phyloP scores from a whole-genome alignment of 176 grass and related monocot species.

The Eremochloa ophiuroides region DNA sequence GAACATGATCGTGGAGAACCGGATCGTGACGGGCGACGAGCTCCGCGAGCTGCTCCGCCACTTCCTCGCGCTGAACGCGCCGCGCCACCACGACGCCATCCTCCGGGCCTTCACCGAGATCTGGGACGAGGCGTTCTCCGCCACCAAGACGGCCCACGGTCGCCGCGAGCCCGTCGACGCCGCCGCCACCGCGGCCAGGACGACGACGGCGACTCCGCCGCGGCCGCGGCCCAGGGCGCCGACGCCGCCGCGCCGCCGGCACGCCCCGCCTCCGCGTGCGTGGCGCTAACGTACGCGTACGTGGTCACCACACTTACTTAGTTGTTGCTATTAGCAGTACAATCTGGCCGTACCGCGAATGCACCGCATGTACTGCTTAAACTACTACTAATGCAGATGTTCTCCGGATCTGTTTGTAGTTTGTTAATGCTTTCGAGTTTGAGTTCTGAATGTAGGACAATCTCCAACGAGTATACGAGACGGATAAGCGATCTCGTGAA shows the following conservation, averaged over 20 bases:
- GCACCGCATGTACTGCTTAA: neutral
- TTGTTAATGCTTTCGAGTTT: neutral
- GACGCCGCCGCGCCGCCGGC: constrained; percentile 11
- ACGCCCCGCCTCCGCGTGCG: neutral
- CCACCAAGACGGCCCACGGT: neutral
- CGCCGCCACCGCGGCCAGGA: too few relatives aligned
- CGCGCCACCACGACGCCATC: constrained; percentile 65
- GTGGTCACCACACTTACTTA: neutral
- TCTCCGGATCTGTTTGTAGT: neutral
- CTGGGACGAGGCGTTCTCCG: constrained; percentile 55
- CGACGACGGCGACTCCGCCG: neutral
- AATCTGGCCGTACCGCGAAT: neutral
- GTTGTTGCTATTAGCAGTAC: neutral
- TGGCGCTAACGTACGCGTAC: constrained; percentile 23
- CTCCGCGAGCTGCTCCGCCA: constrained; percentile 58
- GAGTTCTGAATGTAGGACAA: neutral
- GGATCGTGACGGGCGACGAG: constrained; percentile 51
- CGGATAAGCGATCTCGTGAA: neutral
- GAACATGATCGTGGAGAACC: constrained; percentile 68
- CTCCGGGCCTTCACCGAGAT: constrained; percentile 73
- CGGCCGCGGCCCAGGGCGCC: neutral
- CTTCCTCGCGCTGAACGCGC: constrained; percentile 78
- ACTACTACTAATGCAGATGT: neutral
- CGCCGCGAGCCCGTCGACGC: neutral
- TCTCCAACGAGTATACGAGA: neutral